Base-by-base conservation (phyloP, 1,284 basidiomycete species). In the Apiotrichum gracile region DNA sequence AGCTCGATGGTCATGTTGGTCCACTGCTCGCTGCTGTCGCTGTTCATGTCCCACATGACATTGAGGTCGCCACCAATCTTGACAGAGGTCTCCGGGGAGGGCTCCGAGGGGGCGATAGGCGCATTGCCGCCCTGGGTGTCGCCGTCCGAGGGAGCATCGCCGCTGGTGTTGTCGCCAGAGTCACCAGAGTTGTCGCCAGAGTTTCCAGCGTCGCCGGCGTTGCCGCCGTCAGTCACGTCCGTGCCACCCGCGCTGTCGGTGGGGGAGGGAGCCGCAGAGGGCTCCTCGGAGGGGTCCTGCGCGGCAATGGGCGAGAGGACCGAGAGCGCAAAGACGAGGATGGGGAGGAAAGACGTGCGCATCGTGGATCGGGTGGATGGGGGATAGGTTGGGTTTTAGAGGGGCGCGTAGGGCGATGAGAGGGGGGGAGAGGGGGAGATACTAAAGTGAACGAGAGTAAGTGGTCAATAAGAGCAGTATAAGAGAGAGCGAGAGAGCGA, bases 51-150 rank as follows among this genome's bases (percentile, higher is more conserved):
- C 76, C 76, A 78, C 10, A 63, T 49, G 16, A 70, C 68, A 17
- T 62, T 61, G 57, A 76, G 60, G 14, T 58, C 44, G 4, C 52
- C 39, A 19, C 74, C 74, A 27, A 68, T 62, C 35, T 65, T 66
- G 56, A 70, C 68, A 47, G 69, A 65, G 19, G 73, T 74, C 19
- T 57, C 45, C 5, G 49, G 51, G 38, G 66, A 66, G 4, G 75
- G 75, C 25, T 69, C 72, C 17, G 70, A 68, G 22, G 73, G 80
- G 71, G 67, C 74, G 68, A 63, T 54, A 24, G 60, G 59, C 21
- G 67, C 63, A 6, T 33, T 22, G 42, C 27, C 29, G 19, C n/a
- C 10, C 27, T n/a, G 10, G 42, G 17, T 19, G 35, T n/a, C n/a
- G 33, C 29, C 33, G 33, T 34, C 13, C n/a, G n/a, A 4, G 33